Percentiles rank a stretch among this genome's conserved stretches.
These are phyloP conservation scores for Clavariopsis aquatica DNA, from an alignment of 495 filamentous ascomycete genomes.

Conservation along the genomic window DNA sequence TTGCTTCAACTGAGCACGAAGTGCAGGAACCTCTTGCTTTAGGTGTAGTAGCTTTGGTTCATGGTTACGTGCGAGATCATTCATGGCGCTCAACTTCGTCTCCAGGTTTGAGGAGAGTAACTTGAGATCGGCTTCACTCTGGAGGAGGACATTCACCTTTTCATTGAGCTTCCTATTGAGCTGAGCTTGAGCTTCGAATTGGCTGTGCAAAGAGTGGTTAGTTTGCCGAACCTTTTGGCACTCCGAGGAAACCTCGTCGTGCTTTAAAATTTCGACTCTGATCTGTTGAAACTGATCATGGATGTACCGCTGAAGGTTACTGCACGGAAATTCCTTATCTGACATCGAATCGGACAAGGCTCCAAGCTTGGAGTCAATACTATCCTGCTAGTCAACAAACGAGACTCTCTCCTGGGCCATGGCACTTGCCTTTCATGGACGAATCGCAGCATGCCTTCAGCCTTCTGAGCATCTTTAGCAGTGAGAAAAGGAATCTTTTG, in stretches of 20 bases:
- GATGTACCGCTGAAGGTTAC: slow-evolving; percentile 13
- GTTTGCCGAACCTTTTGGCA: slow-evolving; percentile 7
- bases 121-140: slow-evolving; percentile 28
- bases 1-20: slow-evolving; percentile 12
- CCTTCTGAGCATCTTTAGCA: slow-evolving; percentile 24
- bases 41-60: slow-evolving; percentile 13
- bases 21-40: slow-evolving; percentile 1
- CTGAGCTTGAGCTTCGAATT: slow-evolving; percentile 7
- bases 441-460: slow-evolving; percentile 28
- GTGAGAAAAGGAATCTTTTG: slow-evolving; percentile 21
- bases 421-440: slow-evolving; percentile 22
- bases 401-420: not conserved
- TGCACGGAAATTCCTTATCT: not conserved
- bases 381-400: not conserved
- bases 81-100: slow-evolving; percentile 10
- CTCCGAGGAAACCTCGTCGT: slow-evolving; percentile 15
- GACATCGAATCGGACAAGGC: not conserved
- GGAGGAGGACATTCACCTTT: not conserved
- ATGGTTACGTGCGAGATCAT: not conserved
- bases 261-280: slow-evolving; percentile 19
- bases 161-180: slow-evolving; percentile 14
- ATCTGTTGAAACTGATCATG: slow-evolving; percentile 11
- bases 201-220: slow-evolving; percentile 10
- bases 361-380: slow-evolving; percentile 21
- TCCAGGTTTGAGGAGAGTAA: slow-evolving; percentile 9